These are phyloP conservation scores for Eustoma russellianum DNA, from an alignment of 257 asterid species.

Conservation along the genomic window DNA sequence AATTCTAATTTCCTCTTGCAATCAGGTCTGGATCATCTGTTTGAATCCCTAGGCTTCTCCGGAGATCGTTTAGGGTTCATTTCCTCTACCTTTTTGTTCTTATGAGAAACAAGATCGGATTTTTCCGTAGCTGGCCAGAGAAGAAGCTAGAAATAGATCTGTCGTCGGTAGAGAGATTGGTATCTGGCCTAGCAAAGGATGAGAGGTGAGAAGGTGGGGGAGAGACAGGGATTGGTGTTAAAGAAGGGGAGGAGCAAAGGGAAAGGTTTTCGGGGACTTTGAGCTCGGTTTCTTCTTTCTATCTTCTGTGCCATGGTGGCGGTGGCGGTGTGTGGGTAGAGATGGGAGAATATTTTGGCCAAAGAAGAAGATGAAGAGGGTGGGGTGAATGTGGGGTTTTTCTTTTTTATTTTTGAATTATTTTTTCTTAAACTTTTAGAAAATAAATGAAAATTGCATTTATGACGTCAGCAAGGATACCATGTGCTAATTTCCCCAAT, in stretches of 20 bases:
- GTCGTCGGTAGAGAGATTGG: conserved; percentile 10
- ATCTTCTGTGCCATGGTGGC: conserved; percentile 54
- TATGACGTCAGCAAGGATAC: too few relatives aligned
- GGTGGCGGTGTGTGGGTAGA: neutral
- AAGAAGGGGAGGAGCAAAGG: conserved; percentile 12
- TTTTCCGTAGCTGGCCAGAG: conserved; percentile 21
- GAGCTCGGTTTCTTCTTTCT: conserved; percentile 69
- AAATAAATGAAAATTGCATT: too few relatives aligned
- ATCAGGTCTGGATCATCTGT: conserved; percentile 53
- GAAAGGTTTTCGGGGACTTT: conserved; percentile 43
- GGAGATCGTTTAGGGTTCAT: conserved; percentile 16
- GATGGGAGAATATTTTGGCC: too few relatives aligned
- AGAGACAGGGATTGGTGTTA: conserved; percentile 28
- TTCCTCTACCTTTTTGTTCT: neutral
- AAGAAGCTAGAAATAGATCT: conserved; percentile 27
- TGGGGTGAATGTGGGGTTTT: too few relatives aligned
- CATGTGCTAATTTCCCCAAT: too few relatives aligned
- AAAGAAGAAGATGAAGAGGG: too few relatives aligned
- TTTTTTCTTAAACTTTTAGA: too few relatives aligned
- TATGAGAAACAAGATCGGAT: conserved; percentile 21
- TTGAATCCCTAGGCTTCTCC: conserved; percentile 54
- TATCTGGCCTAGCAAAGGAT: conserved; percentile 30
- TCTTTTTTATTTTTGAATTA: too few relatives aligned
- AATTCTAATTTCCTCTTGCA: conserved; percentile 60
- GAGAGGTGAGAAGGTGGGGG: conserved; percentile 28